Percentiles rank a stretch among this genome's conserved stretches.
Evolutionary conservation across 2,329 filamentous ascomycete genomes (phyloP).

Genomic region (Neophaeococcomyces mojaviensis): DNA sequence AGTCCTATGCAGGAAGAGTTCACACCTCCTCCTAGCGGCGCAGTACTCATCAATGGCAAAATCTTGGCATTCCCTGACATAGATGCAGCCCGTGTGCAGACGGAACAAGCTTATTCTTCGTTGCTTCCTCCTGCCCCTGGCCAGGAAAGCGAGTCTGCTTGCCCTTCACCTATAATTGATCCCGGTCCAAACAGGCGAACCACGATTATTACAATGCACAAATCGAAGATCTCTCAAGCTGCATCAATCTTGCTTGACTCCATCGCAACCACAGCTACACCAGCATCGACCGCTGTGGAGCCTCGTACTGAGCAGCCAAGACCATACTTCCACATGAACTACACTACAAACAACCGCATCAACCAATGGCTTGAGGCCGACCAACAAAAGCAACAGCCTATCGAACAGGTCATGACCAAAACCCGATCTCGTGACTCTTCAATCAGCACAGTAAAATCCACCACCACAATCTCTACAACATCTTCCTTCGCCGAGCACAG

Average conservation of each 20-base stretch:
- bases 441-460: slow-evolving; percentile 16
- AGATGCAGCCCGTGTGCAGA: neutral
- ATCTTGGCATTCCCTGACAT: slow-evolving; percentile 14
- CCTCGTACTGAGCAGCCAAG: neutral
- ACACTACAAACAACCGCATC: slow-evolving; percentile 18
- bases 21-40: slow-evolving; percentile 16
- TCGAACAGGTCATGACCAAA: neutral
- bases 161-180: slow-evolving; percentile 4
- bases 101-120: neutral
- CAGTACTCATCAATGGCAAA: slow-evolving; percentile 17
- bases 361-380: slow-evolving; percentile 18
- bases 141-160: slow-evolving; percentile 1
- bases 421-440: slow-evolving; percentile 17
- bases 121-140: slow-evolving; percentile 6
- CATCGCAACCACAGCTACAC: slow-evolving; percentile 3
- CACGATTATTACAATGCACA: slow-evolving; percentile 6
- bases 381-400: neutral
- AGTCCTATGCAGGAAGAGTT: slow-evolving; percentile 23
- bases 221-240: slow-evolving; percentile 4
- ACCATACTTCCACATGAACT: slow-evolving; percentile 5
- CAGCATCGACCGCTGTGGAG: neutral
- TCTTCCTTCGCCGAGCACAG: slow-evolving; percentile 22
- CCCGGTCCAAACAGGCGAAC: slow-evolving; percentile 8
- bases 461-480: slow-evolving; percentile 16
- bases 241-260: slow-evolving; percentile 7